Percentiles rank a stretch among this genome's conserved stretches.
Evolutionary conservation across 176 grass and related monocot genomes (phyloP).

Genomic region (Musa schizocarpa): DNA sequence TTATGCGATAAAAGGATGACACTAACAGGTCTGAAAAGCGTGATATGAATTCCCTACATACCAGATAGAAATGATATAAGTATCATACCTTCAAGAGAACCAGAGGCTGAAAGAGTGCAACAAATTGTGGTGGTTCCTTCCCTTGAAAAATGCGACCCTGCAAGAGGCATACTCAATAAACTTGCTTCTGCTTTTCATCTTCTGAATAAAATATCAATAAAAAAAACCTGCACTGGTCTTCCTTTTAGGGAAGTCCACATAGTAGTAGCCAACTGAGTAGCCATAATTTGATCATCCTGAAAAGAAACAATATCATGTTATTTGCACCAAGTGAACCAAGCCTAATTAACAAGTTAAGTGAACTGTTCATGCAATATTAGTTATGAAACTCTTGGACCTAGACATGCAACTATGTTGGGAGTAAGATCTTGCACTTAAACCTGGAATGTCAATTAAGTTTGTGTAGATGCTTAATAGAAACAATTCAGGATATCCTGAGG

Average conservation of each 20-base stretch:
- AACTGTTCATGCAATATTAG: not conserved
- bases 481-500: not conserved
- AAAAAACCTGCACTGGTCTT: constrained; percentile 63
- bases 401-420: not conserved
- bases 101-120: constrained; percentile 94
- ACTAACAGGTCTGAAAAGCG: not conserved
- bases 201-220: not conserved
- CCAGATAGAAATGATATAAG: not conserved
- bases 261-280: constrained; percentile 46
- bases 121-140: constrained; percentile 86
- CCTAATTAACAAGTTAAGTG: not conserved
- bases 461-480: not conserved
- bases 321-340: not conserved
- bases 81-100: constrained; percentile 75
- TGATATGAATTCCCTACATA: not conserved
- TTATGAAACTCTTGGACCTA: not conserved
- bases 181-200: constrained; percentile 2
- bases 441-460: not conserved
- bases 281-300: constrained; percentile 67
- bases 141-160: constrained; percentile 86
- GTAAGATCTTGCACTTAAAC: not conserved
- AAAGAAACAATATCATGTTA: constrained; percentile 8
- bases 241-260: constrained; percentile 94
- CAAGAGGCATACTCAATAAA: constrained; percentile 22
- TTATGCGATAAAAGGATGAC: not conserved